Evolutionary conservation across 1,139 yeast species (phyloP).

Genomic region (Saccharomycopsis hybrid): DNA sequence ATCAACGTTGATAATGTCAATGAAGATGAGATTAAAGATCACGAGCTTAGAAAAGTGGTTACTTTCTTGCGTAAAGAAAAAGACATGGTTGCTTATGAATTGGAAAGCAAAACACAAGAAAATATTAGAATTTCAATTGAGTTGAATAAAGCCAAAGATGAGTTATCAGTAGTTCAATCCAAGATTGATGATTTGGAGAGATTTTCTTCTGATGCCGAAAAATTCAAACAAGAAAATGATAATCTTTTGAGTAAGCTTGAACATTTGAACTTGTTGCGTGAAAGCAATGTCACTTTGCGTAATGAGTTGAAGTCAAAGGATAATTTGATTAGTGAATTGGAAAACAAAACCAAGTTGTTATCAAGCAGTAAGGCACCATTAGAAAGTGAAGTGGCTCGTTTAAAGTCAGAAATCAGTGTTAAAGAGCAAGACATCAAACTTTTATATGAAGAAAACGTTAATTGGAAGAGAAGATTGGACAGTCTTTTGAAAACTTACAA

Average conservation of each 20-base stretch:
- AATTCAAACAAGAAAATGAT: slow-evolving; percentile 39
- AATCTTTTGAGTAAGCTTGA: slow-evolving; percentile 39
- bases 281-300: slow-evolving; percentile 65
- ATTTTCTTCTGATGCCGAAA: slow-evolving; percentile 38
- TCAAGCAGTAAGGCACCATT: slow-evolving; percentile 32
- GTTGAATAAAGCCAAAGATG: slow-evolving; percentile 30
- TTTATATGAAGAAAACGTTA: slow-evolving; percentile 38
- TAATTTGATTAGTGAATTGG: slow-evolving; percentile 28
- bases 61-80: slow-evolving; percentile 65
- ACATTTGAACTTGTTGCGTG: slow-evolving; percentile 65
- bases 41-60: slow-evolving; percentile 50
- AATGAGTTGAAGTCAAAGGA: slow-evolving; percentile 36
- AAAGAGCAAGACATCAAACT: slow-evolving; percentile 37
- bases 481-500: slow-evolving; percentile 42
- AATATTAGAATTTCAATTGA: slow-evolving; percentile 33
- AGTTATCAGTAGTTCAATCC: slow-evolving; percentile 24
- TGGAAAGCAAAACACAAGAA: slow-evolving; percentile 39
- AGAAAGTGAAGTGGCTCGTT: slow-evolving; percentile 30
- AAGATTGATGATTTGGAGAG: slow-evolving; percentile 28
- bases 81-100: slow-evolving; percentile 61
- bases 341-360: slow-evolving; percentile 29
- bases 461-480: slow-evolving; percentile 48
- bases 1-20: slow-evolving; percentile 20
- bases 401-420: slow-evolving; percentile 34
- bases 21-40: slow-evolving; percentile 24